Evolutionary conservation across 2,329 filamentous ascomycete species (phyloP).

Genomic region (Zasmidium angulare): DNA sequence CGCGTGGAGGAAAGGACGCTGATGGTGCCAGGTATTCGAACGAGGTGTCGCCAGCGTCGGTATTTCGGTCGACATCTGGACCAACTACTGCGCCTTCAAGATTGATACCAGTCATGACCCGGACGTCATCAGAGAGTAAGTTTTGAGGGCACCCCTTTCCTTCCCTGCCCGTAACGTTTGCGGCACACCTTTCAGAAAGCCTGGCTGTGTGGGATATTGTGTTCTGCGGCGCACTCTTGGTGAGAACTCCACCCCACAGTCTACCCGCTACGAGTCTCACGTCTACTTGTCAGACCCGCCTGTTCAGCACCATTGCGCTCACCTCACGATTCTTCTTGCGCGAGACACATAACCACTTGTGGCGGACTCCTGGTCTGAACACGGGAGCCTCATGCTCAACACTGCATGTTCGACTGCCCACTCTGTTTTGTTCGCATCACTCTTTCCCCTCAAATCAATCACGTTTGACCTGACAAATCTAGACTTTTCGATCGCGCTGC

Average conservation of each 20-base stretch:
- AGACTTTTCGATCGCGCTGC: constrained; percentile 93
- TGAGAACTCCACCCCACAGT: constrained; percentile 30
- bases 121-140: constrained; percentile 99
- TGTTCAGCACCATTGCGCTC: neutral
- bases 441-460: constrained; percentile 7
- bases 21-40: constrained; percentile 73
- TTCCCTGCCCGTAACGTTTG: constrained; percentile 30
- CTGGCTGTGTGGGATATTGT: constrained; percentile 17
- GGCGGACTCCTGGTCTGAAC: constrained; percentile 9
- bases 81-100: constrained; percentile 96
- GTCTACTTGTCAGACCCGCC: constrained; percentile 26
- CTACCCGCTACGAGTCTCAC: constrained; percentile 32
- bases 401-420: constrained; percentile 33
- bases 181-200: constrained; percentile 12
- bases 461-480: constrained; percentile 36
- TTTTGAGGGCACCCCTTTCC: constrained; percentile 65
- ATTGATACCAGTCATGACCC: constrained; percentile 94
- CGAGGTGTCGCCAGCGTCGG: constrained; percentile 89
- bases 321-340: constrained; percentile 11
- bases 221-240: constrained; percentile 21
- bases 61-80: constrained; percentile 94
- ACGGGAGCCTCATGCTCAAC: constrained; percentile 14
- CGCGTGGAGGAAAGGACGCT: constrained; percentile 30
- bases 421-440: constrained; percentile 33
- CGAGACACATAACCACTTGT: constrained; percentile 14